Percentiles rank a stretch among this genome's conserved stretches.
Evolutionary conservation across 2,329 filamentous ascomycete species (phyloP).

Genomic region (Fusarium clavum): DNA sequence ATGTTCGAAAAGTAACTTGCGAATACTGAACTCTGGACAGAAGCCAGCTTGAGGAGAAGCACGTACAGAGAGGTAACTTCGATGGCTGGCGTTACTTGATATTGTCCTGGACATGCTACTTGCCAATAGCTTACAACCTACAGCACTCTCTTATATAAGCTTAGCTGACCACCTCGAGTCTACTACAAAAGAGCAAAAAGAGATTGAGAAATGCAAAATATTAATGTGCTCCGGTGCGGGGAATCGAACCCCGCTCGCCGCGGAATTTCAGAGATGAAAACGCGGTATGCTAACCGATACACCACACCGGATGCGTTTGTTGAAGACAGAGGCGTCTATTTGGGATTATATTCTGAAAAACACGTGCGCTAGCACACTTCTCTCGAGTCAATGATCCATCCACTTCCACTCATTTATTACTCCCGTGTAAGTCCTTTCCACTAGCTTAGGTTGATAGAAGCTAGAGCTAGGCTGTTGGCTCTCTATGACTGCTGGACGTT

Average conservation of each 20-base stretch:
- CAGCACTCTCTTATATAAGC: too few species aligned
- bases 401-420: neutral
- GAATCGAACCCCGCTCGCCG: slow-evolving; percentile 42
- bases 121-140: too few species aligned
- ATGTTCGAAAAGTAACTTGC: fast-evolving
- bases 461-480: neutral
- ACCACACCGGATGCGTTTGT: slow-evolving; percentile 36
- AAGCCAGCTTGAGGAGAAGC: neutral
- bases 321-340: neutral
- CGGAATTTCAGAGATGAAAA: slow-evolving; percentile 33
- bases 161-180: too few species aligned
- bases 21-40: neutral
- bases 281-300: slow-evolving; percentile 43
- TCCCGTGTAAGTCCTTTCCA: neutral
- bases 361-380: neutral
- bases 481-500: neutral
- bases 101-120: too few species aligned
- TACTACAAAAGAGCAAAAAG: neutral
- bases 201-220: neutral
- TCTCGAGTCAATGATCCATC: neutral
- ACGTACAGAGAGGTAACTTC: too few species aligned
- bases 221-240: slow-evolving; percentile 27
- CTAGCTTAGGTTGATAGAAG: neutral
- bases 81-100: too few species aligned
- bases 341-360: fast-evolving